Base-by-base conservation (phyloP, 768 basidiomycete species). In the Macrocybe gigantea region DNA sequence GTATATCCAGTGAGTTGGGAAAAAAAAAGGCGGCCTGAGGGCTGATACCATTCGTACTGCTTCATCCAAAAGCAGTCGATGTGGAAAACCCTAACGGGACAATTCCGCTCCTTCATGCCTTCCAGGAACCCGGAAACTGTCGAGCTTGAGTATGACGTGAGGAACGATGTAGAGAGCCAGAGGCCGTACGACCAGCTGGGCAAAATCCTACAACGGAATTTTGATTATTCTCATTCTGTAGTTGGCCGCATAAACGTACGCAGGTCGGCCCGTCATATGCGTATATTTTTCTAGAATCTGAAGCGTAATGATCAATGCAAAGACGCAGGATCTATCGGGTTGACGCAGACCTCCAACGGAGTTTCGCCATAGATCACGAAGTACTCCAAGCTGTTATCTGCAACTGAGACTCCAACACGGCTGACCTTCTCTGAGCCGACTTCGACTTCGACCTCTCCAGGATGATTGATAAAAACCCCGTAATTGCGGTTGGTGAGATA, bases 11-110 rank as follows among this genome's bases (percentile, higher is more conserved):
- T 60, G 40, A 50, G 36, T 12, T 47, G 31, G n/a, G 9, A 15
- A 35, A 30, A 22, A 7, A 13, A 10, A 41, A 12, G 33, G n/a
- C 37, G 14, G 37, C 14, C 32, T 32, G 32, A 8, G 3, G 55
- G 54, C 64, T 22, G 22, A 41, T 45, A 76, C 81, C 81, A 83
- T 63, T 83, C 79, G 56, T 83, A 82, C 60, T 79, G 77, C 55
- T 80, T 81, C 80, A 82, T 83, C 80, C 81, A 83, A 61, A 85
- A 88, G 57, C 84, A 88, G 57, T 88, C 85, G 36, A 88, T 59
- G 55, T 89, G 85, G 67, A 88, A 83, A 2, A 87, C 84, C 14
- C 83, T 74, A 29, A 87, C 82, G 12, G 70, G 71, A 52, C 82
- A 81, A 47, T 75, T 65, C 33, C 82, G 74, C 15, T 82, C 70